Evolutionary conservation across 257 asterid genomes (phyloP), one percentile per base, ranked within the genome.

Genomic region (Solanum etuberosum): DNA sequence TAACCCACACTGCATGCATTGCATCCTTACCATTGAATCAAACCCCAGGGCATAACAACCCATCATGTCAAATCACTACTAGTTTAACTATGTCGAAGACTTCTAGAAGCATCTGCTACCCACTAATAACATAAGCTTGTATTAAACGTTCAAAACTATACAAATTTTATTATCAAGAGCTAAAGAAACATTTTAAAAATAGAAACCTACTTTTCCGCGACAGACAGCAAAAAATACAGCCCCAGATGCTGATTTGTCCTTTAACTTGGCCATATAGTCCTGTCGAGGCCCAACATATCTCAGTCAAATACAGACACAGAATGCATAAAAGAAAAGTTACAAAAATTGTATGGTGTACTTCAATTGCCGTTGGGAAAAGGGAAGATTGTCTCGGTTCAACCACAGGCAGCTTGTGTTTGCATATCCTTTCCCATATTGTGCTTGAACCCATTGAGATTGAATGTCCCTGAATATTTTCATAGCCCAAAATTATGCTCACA

Each of bases 311-410:
- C 65, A 46, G 68, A 80, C 42, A 16, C 85, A 16, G 27, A 46
- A 80, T 48, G 85, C 31, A 83, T 21, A 35, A 68, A 83, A 34
- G 65, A 31, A 38, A 70, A 35, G 83, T 35, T 63, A 54, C 71
- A 35, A 81, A 86, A 29, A 46, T 46, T 46, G 27, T 80, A 46
- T 9, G 29, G 42, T 20, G 20, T 90, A 97, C 99, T 83, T 97
- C 99, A 88, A 97, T 95, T 73, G 99, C 95, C 71, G 20, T 20
- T 77, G 92, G 93, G 89, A 97, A 97, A 89, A 95, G 94, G 54
- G 99, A 92, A 87, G 99, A 93, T 87, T 97, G 97, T 92, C 99
- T 94, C 67, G 99, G 99, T 91, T 97, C 99, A 89, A 97, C 95
- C 70, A 97, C 99, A 86, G 99, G 99, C 83, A 92, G 92, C 93